These are phyloP conservation scores for Sphagnum magellanicum DNA, from an alignment of 228 moss, liverwort and hornwort genomes.

Conservation along the genomic window DNA sequence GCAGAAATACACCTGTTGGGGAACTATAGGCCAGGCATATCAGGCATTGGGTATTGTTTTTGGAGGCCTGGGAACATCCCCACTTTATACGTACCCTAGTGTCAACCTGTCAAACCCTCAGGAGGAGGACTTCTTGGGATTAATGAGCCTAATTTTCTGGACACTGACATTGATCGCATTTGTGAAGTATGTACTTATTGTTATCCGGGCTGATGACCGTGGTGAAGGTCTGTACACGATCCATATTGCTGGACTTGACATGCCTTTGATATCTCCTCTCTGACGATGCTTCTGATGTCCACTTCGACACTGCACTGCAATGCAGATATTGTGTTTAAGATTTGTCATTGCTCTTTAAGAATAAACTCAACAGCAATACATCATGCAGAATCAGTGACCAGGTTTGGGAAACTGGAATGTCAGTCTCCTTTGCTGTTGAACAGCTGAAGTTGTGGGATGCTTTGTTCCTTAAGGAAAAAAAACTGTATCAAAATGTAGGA, in stretches of 20 bases:
- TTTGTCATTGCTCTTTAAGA: background rate
- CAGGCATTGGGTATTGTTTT: slow-evolving; percentile 73
- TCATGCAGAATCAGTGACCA: background rate
- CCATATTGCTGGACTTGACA: background rate
- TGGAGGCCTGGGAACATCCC: slow-evolving; percentile 75
- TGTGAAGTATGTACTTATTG: slow-evolving; percentile 59
- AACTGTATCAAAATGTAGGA: too few relatives aligned
- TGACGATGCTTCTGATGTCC: background rate
- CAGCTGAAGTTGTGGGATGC: too few relatives aligned
- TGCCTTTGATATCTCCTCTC: background rate
- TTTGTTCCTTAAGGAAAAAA: too few relatives aligned
- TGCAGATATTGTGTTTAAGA: background rate
- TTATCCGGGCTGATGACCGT: slow-evolving; percentile 61
- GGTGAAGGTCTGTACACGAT: slow-evolving; percentile 51
- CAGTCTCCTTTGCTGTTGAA: background rate
- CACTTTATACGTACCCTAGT: slow-evolving; percentile 78
- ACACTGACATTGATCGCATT: slow-evolving; percentile 69
- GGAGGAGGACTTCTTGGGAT: slow-evolving; percentile 51
- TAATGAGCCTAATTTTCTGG: slow-evolving; percentile 75
- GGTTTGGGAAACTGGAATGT: background rate
- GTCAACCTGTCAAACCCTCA: slow-evolving; percentile 44
- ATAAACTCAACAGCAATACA: background rate
- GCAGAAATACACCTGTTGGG: slow-evolving; percentile 60
- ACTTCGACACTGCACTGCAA: background rate
- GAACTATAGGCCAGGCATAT: slow-evolving; percentile 42